phyloP scores from a whole-genome alignment of 805 yeast species.

The Metahyphopichia silvanorum region DNA sequence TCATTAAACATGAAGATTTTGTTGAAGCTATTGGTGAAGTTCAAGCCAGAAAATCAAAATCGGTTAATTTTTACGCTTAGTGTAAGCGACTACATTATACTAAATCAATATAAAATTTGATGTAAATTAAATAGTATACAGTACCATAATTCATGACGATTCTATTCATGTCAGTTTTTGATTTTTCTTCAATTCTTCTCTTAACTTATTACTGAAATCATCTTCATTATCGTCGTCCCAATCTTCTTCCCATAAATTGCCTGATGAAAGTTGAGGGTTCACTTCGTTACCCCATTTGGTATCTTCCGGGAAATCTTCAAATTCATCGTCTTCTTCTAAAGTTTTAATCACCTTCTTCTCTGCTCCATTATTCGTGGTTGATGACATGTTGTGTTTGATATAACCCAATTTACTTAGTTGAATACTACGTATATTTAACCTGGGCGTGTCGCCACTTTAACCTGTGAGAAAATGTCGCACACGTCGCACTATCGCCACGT shows the following conservation, averaged over 20 bases:
- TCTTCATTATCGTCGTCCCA: slow-evolving; percentile 97
- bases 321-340: slow-evolving; percentile 93
- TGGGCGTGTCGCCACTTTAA: too few species aligned
- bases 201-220: slow-evolving; percentile 73
- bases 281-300: slow-evolving; percentile 65
- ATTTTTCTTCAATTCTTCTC: slow-evolving; percentile 40
- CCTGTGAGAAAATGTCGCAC: too few species aligned
- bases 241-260: slow-evolving; percentile 88
- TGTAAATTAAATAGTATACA: background rate
- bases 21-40: slow-evolving; percentile 98
- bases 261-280: slow-evolving; percentile 50
- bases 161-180: slow-evolving; percentile 15
- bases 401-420: too few species aligned
- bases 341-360: slow-evolving; percentile 55
- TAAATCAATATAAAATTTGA: too few species aligned
- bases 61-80: slow-evolving; percentile 93
- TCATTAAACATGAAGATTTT: slow-evolving; percentile 94
- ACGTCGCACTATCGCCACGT: background rate
- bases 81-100: too few species aligned
- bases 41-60: slow-evolving; percentile 93
- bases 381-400: too few species aligned
- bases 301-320: slow-evolving; percentile 94
- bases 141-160: slow-evolving; percentile 3
- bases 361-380: slow-evolving; percentile 11
- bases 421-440: too few species aligned